Percentiles rank a stretch among this genome's conserved stretches.
phyloP scores from a whole-genome alignment of 176 grass and related monocot genomes.

The Avena insularis region DNA sequence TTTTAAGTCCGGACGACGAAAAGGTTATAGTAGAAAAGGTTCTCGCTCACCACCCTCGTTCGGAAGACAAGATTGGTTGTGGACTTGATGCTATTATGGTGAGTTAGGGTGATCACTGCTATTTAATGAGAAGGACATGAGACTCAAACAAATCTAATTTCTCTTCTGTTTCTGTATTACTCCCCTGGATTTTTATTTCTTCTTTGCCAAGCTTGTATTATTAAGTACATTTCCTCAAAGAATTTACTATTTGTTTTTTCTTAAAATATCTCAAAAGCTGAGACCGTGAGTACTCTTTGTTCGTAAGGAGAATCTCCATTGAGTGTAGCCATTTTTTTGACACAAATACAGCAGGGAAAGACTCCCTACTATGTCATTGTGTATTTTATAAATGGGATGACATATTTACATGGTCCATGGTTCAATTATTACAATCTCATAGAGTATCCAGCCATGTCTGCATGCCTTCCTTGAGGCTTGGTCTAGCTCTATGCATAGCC shows the following conservation, averaged over 20 bases:
- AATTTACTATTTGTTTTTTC: conserved; percentile 21
- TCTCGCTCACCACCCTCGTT: conserved; percentile 73
- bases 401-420: no score
- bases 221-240: background rate
- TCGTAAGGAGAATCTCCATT: conserved; percentile 5
- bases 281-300: conserved; percentile 3
- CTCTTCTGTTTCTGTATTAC: conserved; percentile 5
- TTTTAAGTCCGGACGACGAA: conserved; percentile 60
- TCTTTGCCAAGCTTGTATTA: background rate
- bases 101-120: conserved; percentile 29
- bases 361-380: no score
- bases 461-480: no score
- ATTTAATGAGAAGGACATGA: conserved; percentile 13
- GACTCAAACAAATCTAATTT: conserved; percentile 11
- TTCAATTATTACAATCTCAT: no score
- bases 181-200: background rate
- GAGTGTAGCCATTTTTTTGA: background rate
- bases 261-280: conserved; percentile 13
- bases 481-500: no score
- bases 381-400: no score
- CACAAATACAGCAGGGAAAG: no score
- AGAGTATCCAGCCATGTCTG: no score
- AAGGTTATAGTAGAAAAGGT: conserved; percentile 73
- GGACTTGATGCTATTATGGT: conserved; percentile 88
- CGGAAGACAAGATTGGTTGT: conserved; percentile 89